Evolutionary conservation across 352 stramenopile species (phyloP).

Genomic region (Globisporangium middletonii): DNA sequence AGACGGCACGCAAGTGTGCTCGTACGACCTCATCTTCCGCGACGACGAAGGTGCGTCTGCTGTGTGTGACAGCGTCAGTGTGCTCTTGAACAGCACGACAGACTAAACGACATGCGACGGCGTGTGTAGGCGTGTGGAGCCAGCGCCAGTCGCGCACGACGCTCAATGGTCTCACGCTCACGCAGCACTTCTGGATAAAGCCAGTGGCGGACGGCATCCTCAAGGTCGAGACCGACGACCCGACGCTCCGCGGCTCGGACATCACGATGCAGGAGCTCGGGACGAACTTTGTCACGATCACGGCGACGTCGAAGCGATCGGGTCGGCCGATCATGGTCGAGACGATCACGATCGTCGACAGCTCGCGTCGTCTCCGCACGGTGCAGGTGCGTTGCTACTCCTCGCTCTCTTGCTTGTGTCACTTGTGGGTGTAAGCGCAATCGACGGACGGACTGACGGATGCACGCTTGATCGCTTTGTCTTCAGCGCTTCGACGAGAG

Average conservation of each 20-base stretch:
- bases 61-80: neutral
- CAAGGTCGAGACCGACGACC: constrained; percentile 85
- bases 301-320: constrained; percentile 82
- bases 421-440: neutral
- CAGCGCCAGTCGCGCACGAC: constrained; percentile 81
- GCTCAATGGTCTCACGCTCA: constrained; percentile 80
- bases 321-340: constrained; percentile 79
- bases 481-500: constrained; percentile 77
- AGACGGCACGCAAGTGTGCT: constrained; percentile 82
- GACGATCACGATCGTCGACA: constrained; percentile 81
- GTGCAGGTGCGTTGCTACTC: constrained; percentile 36
- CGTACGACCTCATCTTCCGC: constrained; percentile 77
- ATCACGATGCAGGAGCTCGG: constrained; percentile 86
- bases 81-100: neutral
- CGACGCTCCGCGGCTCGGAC: constrained; percentile 63
- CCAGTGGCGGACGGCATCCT: constrained; percentile 82
- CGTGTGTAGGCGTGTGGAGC: constrained; percentile 59
- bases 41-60: constrained; percentile 53
- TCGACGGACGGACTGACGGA: neutral
- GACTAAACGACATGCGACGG: neutral
- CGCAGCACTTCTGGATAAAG: constrained; percentile 87
- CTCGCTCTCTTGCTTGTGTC: neutral
- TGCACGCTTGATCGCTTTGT: neutral
- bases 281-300: constrained; percentile 75
- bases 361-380: constrained; percentile 68